A percentile compares a stretch with the other conserved stretches of the same genome.
Conservation (phyloP, 1,284 basidiomycete genomes). For the Flammula alnicola region DNA sequence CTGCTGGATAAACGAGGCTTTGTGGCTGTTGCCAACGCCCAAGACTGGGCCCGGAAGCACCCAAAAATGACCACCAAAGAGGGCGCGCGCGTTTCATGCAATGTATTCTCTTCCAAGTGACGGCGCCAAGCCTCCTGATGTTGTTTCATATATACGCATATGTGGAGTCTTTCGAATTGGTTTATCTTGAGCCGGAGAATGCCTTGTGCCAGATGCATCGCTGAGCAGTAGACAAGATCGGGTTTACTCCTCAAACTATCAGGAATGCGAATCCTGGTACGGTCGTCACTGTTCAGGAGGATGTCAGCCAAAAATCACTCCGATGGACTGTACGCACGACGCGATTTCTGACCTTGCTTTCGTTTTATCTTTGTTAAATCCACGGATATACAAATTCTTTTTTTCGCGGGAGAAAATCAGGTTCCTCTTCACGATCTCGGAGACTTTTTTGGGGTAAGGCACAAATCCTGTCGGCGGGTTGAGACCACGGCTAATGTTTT, state of each 20-base stretch:
- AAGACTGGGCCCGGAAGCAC: background rate
- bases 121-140: background rate
- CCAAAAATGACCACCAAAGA: background rate
- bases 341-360: no score
- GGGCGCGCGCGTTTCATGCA: background rate
- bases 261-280: no score
- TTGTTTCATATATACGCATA: background rate
- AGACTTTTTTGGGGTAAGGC: background rate
- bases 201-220: background rate
- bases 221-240: background rate
- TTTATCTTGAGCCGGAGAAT: background rate
- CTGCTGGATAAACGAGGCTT: no score
- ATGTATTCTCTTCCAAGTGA: background rate
- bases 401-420: background rate
- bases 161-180: background rate
- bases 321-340: no score
- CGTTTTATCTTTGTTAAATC: no score
- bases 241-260: no score
- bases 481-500: background rate
- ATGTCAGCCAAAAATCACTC: no score
- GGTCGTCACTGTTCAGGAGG: no score
- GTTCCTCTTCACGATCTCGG: background rate
- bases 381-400: no score
- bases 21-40: background rate
- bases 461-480: slow-evolving; percentile 1